phyloP scores from a whole-genome alignment of 805 yeast genomes.

The Pichia eremophila region DNA sequence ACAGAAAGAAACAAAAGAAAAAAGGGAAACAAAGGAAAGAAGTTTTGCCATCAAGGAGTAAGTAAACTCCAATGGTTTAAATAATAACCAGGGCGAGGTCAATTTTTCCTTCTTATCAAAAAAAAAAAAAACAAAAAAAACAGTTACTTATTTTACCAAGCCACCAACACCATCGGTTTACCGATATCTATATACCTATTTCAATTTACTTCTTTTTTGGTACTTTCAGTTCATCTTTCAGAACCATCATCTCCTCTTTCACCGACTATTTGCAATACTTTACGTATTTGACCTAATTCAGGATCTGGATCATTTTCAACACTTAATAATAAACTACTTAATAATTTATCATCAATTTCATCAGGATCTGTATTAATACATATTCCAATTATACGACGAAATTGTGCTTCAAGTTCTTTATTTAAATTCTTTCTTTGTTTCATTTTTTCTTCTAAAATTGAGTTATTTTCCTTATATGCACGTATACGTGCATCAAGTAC shows the following conservation, averaged over 20 bases:
- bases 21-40: too few relatives aligned
- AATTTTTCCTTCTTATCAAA: too few relatives aligned
- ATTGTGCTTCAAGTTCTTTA: slow-evolving; percentile 57
- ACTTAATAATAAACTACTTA: slow-evolving; percentile 80
- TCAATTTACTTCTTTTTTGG: too few relatives aligned
- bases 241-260: slow-evolving; percentile 6
- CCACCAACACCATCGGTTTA: too few relatives aligned
- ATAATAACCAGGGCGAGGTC: too few relatives aligned
- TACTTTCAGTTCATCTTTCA: too few relatives aligned
- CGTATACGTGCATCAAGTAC: slow-evolving; percentile 67
- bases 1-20: too few relatives aligned
- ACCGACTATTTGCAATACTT: slow-evolving; percentile 26
- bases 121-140: too few relatives aligned
- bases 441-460: slow-evolving; percentile 42
- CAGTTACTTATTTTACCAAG: too few relatives aligned
- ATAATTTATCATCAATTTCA: slow-evolving; percentile 49
- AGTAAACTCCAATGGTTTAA: too few relatives aligned
- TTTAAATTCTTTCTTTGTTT: slow-evolving; percentile 44
- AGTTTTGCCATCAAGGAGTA: too few relatives aligned
- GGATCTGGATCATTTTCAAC: slow-evolving; percentile 76
- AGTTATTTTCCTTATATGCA: slow-evolving; percentile 70
- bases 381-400: slow-evolving; percentile 77
- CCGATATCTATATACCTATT: too few relatives aligned
- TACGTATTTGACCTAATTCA: slow-evolving; percentile 26
- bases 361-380: slow-evolving; percentile 83